Conservation (phyloP, 495 filamentous ascomycete genomes). For the Alectoria sarmentosa region DNA sequence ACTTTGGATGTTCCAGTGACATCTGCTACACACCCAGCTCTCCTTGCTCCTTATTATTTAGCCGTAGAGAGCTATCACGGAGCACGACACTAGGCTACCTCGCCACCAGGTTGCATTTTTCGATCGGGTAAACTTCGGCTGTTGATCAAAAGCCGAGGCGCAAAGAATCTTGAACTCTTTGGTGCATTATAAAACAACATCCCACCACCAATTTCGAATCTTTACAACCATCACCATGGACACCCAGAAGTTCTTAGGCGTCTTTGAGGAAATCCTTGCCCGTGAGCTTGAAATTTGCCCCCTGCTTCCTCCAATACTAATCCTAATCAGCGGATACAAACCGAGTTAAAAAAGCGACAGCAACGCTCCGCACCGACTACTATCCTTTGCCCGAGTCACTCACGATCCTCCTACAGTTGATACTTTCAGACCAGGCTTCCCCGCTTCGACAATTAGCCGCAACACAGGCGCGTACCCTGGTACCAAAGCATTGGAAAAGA, state of each 20-base stretch:
- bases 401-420: conserved; percentile 73
- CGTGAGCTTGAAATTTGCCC: conserved; percentile 35
- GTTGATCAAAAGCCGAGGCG: background rate
- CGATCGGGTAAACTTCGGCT: background rate
- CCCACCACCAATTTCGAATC: background rate
- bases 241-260: conserved; percentile 38
- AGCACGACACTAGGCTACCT: too few species aligned
- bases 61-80: too few species aligned
- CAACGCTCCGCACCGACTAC: conserved; percentile 81
- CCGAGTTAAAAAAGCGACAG: conserved; percentile 82
- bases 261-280: conserved; percentile 39
- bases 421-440: conserved; percentile 62
- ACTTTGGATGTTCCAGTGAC: too few species aligned
- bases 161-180: background rate
- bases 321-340: conserved; percentile 58
- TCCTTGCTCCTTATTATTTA: too few species aligned
- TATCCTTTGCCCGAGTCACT: conserved; percentile 80
- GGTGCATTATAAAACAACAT: background rate
- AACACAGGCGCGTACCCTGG: conserved; percentile 74
- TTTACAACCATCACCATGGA: conserved; percentile 32
- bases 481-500: conserved; percentile 76
- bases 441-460: conserved; percentile 82
- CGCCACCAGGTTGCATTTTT: too few species aligned
- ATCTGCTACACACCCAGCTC: too few species aligned
- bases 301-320: conserved; percentile 1